phyloP scores from a whole-genome alignment of 495 filamentous ascomycete species.

The Penicillium simplicissimum region DNA sequence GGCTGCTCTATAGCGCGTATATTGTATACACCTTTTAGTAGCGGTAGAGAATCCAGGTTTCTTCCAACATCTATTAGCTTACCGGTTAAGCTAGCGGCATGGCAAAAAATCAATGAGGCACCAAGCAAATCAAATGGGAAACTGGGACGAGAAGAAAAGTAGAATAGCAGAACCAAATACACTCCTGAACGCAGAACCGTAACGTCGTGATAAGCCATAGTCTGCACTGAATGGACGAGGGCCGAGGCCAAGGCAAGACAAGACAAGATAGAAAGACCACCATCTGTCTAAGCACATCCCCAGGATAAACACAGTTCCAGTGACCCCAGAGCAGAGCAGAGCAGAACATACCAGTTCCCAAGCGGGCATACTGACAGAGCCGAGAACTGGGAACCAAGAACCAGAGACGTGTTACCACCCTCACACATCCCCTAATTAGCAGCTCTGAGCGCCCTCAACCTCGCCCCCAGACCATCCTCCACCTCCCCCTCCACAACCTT shows the following conservation, averaged over 20 bases:
- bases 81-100: too few relatives aligned
- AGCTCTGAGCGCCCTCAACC: constrained; percentile 45
- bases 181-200: constrained; percentile 9
- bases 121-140: too few relatives aligned
- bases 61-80: too few relatives aligned
- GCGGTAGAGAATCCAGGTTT: too few relatives aligned
- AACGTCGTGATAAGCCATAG: constrained; percentile 8
- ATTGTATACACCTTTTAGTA: too few relatives aligned
- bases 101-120: too few relatives aligned
- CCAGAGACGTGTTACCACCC: not conserved
- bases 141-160: not conserved
- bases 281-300: not conserved
- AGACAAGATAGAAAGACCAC: not conserved
- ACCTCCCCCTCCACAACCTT: constrained; percentile 33
- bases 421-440: constrained; percentile 24
- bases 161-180: constrained; percentile 28
- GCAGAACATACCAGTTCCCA: not conserved
- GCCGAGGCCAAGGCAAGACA: not conserved
- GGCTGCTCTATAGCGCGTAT: too few relatives aligned
- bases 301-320: not conserved
- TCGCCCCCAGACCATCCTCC: constrained; percentile 47
- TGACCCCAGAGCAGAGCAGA: too few relatives aligned
- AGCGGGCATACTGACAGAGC: not conserved
- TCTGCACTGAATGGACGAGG: not conserved
- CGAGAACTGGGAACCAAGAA: not conserved